phyloP scores from a whole-genome alignment of 257 asterid genomes.

The Solanum microdontum region DNA sequence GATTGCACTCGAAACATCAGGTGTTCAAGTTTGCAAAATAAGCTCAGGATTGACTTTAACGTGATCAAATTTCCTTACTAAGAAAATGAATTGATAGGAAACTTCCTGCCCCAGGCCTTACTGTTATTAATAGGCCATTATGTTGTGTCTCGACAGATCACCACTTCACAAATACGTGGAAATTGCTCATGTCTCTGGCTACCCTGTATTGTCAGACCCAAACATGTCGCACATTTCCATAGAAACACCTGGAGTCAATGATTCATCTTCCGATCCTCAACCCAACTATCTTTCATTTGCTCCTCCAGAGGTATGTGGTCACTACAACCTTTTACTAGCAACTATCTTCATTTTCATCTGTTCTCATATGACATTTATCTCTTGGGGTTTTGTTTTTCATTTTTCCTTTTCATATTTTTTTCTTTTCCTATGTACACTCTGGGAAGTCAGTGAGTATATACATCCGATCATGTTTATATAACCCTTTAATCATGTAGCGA shows the following conservation, averaged over 20 bases:
- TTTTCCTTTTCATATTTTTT: background rate
- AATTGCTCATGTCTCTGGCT: conserved; percentile 50
- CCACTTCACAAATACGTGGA: conserved; percentile 54
- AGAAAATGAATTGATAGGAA: background rate
- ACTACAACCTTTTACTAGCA: background rate
- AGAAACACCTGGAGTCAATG: conserved; percentile 46
- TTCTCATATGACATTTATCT: background rate
- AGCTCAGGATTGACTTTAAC: background rate
- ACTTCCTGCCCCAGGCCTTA: background rate
- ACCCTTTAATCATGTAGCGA: background rate
- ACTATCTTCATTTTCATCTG: background rate
- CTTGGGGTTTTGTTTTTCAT: background rate
- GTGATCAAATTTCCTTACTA: background rate
- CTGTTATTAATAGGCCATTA: background rate
- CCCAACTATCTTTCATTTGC: conserved; percentile 69
- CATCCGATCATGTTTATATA: background rate
- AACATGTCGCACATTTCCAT: conserved; percentile 25
- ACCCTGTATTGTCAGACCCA: conserved; percentile 61
- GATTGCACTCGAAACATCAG: background rate
- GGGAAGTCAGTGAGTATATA: background rate
- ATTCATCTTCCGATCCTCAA: conserved; percentile 22
- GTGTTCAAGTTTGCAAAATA: background rate
- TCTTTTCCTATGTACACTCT: background rate
- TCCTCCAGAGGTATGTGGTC: conserved; percentile 72
- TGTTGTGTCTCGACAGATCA: conserved; percentile 33